These are phyloP conservation scores for Terfezia boudieri DNA, from an alignment of 495 filamentous ascomycete species.

Conservation along the genomic window DNA sequence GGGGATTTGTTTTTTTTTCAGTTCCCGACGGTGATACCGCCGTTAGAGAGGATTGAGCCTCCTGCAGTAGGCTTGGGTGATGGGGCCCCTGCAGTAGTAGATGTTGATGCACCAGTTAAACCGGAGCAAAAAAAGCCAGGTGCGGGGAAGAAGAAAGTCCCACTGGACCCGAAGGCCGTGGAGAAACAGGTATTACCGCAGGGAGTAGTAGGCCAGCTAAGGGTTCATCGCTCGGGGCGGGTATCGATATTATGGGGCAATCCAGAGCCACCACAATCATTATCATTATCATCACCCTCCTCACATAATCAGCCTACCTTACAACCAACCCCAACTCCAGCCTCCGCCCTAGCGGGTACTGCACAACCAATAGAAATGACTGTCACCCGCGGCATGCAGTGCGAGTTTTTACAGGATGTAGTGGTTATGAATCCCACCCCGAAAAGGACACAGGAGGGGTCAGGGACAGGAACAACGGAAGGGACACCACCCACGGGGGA, in stretches of 20 bases:
- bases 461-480: slow-evolving; percentile 1
- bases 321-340: too few species aligned
- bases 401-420: slow-evolving; percentile 17
- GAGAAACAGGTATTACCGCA: slow-evolving; percentile 2
- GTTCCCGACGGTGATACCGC: slow-evolving; percentile 16
- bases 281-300: too few species aligned
- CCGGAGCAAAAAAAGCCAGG: neutral
- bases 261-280: neutral
- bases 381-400: slow-evolving; percentile 13
- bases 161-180: neutral
- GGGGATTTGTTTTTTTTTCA: slow-evolving; percentile 17
- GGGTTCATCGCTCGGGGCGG: slow-evolving; percentile 15
- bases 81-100: neutral
- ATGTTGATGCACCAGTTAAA: neutral
- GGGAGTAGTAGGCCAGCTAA: slow-evolving; percentile 14
- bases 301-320: too few species aligned
- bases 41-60: slow-evolving; percentile 1
- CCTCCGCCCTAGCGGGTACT: neutral
- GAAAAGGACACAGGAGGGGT: slow-evolving; percentile 14
- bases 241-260: slow-evolving; percentile 13
- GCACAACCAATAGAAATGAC: slow-evolving; percentile 12
- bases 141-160: neutral
- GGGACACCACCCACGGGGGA: neutral
- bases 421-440: slow-evolving; percentile 14
- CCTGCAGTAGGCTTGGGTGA: neutral